A percentile compares a stretch with the other conserved stretches of the same genome.
Conservation (phyloP, 768 basidiomycete species). For the Boletus vinaceobasis region DNA sequence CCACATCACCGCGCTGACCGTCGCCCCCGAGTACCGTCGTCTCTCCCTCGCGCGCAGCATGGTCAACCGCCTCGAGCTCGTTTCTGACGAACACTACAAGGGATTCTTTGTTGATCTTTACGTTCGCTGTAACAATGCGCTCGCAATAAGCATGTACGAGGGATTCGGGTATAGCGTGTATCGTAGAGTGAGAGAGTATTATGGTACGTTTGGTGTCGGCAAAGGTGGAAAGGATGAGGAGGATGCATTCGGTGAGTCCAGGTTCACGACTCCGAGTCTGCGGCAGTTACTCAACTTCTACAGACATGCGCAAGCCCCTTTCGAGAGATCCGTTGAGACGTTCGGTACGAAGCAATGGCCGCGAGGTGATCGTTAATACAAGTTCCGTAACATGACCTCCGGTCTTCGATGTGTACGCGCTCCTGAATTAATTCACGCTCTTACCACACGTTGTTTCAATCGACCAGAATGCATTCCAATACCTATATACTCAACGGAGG, state of each 20-base stretch:
- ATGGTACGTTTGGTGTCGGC: slow-evolving; percentile 71
- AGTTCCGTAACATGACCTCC: slow-evolving; percentile 33
- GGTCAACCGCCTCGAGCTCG: slow-evolving; percentile 81
- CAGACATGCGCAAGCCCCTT: slow-evolving; percentile 73
- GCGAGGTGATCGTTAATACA: slow-evolving; percentile 62
- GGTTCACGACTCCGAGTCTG: background rate
- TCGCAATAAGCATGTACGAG: slow-evolving; percentile 92
- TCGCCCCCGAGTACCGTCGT: slow-evolving; percentile 90
- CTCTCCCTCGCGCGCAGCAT: slow-evolving; percentile 83
- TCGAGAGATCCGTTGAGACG: slow-evolving; percentile 57
- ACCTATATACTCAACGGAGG: slow-evolving; percentile 43
- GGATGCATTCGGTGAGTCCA: slow-evolving; percentile 82
- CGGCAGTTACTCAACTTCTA: background rate
- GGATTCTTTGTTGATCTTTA: slow-evolving; percentile 95
- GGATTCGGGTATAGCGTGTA: slow-evolving; percentile 91
- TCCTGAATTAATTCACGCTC: background rate
- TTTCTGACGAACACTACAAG: slow-evolving; percentile 76
- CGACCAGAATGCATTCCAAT: slow-evolving; percentile 8
- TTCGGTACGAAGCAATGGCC: slow-evolving; percentile 67
- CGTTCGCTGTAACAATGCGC: slow-evolving; percentile 80
- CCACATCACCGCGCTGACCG: slow-evolving; percentile 92
- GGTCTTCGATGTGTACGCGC: slow-evolving; percentile 5
- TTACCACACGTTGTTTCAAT: slow-evolving; percentile 8
- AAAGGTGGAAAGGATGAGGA: slow-evolving; percentile 80
- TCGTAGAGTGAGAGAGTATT: slow-evolving; percentile 86